Evolutionary conservation across 768 basidiomycete genomes (phyloP).

Genomic region (Mycena crocata): DNA sequence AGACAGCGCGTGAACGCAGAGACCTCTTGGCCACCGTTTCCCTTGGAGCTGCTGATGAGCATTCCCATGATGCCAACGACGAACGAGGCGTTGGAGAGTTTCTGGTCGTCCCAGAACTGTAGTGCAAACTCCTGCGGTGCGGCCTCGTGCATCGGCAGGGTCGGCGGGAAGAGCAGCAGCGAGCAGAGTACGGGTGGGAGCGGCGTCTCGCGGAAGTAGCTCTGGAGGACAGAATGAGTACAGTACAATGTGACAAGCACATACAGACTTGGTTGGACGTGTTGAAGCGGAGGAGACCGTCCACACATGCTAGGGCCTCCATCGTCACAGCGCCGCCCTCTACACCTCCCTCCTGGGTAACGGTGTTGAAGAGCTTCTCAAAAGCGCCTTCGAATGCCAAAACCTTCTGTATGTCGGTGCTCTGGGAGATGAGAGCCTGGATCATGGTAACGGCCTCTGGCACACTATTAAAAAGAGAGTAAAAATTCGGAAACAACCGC

Average conservation of each 20-base stretch:
- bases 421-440: slow-evolving; percentile 84
- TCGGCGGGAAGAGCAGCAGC: slow-evolving; percentile 77
- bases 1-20: slow-evolving; percentile 79
- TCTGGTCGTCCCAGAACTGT: slow-evolving; percentile 97
- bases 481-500: slow-evolving; percentile 35
- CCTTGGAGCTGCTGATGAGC: slow-evolving; percentile 77
- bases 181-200: slow-evolving; percentile 75
- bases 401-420: slow-evolving; percentile 95
- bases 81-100: slow-evolving; percentile 82
- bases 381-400: slow-evolving; percentile 97
- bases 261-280: slow-evolving; percentile 91
- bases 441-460: slow-evolving; percentile 87
- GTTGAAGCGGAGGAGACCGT: slow-evolving; percentile 91
- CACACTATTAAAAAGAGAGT: slow-evolving; percentile 6
- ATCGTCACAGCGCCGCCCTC: slow-evolving; percentile 91
- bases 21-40: slow-evolving; percentile 70
- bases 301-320: slow-evolving; percentile 88
- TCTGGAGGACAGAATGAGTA: slow-evolving; percentile 60
- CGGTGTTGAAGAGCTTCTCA: slow-evolving; percentile 92
- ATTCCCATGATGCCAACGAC: slow-evolving; percentile 88
- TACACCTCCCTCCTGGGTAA: slow-evolving; percentile 88
- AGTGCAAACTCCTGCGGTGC: slow-evolving; percentile 92
- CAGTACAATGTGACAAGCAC: slow-evolving; percentile 3
- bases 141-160: slow-evolving; percentile 63
- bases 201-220: slow-evolving; percentile 94